Evolutionary conservation across 495 filamentous ascomycete genomes (phyloP).

Genomic region (Astrothelium macrocarpum): DNA sequence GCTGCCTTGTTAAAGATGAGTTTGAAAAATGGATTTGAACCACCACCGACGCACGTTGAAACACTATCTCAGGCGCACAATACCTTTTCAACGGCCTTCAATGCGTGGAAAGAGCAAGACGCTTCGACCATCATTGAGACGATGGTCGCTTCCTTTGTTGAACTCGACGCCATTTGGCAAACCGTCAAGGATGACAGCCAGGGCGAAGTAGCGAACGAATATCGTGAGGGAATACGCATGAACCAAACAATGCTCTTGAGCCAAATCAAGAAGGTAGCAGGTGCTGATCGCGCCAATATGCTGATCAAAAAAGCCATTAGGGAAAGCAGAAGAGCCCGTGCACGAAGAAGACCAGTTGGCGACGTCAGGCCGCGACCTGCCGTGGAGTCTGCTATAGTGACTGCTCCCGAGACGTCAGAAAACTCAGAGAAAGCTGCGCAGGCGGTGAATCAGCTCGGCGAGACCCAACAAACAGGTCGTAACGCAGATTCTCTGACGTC

Average conservation of each 20-base stretch:
- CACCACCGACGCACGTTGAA: constrained; percentile 40
- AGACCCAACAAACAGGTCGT: not conserved
- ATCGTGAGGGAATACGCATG: constrained; percentile 83
- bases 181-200: constrained; percentile 85
- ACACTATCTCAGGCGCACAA: constrained; percentile 61
- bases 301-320: constrained; percentile 76
- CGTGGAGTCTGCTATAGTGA: constrained; percentile 12
- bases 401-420: not conserved
- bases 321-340: constrained; percentile 61
- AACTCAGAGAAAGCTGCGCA: not conserved
- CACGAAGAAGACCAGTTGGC: constrained; percentile 58
- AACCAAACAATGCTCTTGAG: constrained; percentile 86
- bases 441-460: constrained; percentile 12
- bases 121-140: constrained; percentile 81
- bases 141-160: constrained; percentile 92
- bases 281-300: constrained; percentile 67
- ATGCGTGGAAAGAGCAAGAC: constrained; percentile 90
- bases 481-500: not conserved
- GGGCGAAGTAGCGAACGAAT: constrained; percentile 78
- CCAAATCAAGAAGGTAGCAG: constrained; percentile 80
- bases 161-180: constrained; percentile 92
- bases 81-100: constrained; percentile 82
- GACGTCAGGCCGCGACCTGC: constrained; percentile 60
- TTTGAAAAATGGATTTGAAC: constrained; percentile 25
- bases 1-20: constrained; percentile 51